phyloP scores from a whole-genome alignment of 2,329 filamentous ascomycete genomes.

The Cyclaneusma minus region DNA sequence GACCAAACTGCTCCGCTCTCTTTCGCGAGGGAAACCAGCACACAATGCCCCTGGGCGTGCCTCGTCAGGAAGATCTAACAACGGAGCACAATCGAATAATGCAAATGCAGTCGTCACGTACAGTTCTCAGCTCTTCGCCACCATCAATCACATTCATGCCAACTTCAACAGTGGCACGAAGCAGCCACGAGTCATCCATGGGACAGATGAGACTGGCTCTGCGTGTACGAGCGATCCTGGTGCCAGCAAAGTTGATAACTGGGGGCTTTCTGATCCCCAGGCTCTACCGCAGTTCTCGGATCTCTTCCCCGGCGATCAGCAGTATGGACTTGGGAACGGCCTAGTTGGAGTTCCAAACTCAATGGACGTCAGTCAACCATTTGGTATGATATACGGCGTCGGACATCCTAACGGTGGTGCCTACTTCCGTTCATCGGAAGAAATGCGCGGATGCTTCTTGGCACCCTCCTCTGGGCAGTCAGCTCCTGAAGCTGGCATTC shows the following conservation, averaged over 20 bases:
- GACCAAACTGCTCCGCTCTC: conserved; percentile 66
- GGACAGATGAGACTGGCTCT: conserved; percentile 60
- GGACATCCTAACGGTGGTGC: conserved; percentile 70
- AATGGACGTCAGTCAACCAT: conserved; percentile 80
- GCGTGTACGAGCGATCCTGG: conserved; percentile 72
- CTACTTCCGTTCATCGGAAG: conserved; percentile 61
- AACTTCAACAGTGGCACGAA: conserved; percentile 61
- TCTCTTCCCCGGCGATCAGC: conserved; percentile 53
- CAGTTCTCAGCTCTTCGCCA: conserved; percentile 66
- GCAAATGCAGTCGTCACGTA: conserved; percentile 68
- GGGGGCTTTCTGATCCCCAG: conserved; percentile 66
- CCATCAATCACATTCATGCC: conserved; percentile 67
- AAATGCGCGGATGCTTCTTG: conserved; percentile 65
- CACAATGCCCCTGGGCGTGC: conserved; percentile 36
- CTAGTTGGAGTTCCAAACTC: conserved; percentile 64
- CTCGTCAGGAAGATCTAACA: conserved; percentile 29
- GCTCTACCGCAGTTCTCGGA: conserved; percentile 66
- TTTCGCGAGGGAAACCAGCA: conserved; percentile 67
- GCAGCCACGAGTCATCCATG: conserved; percentile 67
- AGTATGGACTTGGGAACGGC: conserved; percentile 66
- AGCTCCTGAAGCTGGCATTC: conserved; percentile 57
- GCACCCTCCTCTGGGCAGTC: conserved; percentile 42
- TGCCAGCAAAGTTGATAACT: conserved; percentile 60
- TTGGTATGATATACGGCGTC: conserved; percentile 73
- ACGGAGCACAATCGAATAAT: conserved; percentile 43